Percentiles rank a stretch among this genome's conserved stretches.
phyloP scores from a whole-genome alignment of 139 green algal genomes.

The Chlamydomonas urium region DNA sequence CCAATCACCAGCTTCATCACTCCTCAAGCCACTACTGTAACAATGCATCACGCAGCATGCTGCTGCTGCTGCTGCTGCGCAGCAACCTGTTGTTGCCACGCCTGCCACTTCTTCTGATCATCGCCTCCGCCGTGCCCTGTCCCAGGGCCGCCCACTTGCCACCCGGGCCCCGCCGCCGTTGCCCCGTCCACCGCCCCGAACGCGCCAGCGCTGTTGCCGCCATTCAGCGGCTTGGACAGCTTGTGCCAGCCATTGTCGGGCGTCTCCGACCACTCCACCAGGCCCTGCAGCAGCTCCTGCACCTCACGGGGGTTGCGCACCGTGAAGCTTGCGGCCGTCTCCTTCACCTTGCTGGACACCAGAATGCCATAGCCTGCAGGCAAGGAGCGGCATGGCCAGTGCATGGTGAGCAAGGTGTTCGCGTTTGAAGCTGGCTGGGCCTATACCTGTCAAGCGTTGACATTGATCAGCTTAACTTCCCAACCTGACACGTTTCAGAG shows the following conservation, averaged over 20 bases:
- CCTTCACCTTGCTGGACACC: conserved; percentile 74
- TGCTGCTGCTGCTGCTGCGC: not conserved
- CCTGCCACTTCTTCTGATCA: conserved; percentile 4
- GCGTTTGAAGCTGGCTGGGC: too few relatives aligned
- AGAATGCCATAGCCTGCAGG: conserved; percentile 74
- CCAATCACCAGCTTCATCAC: too few relatives aligned
- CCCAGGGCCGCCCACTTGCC: not conserved
- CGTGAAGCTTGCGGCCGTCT: conserved; percentile 67
- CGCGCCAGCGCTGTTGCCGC: not conserved
- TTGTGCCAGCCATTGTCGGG: conserved; percentile 40
- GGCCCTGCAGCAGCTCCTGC: conserved; percentile 26
- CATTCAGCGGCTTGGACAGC: not conserved
- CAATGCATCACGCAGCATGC: too few relatives aligned
- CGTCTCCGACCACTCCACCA: conserved; percentile 38
- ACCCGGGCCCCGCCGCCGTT: not conserved
- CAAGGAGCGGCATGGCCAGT: not conserved
- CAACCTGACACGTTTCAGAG: too few relatives aligned
- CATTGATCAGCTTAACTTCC: too few relatives aligned
- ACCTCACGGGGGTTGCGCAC: conserved; percentile 73
- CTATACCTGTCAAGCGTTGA: too few relatives aligned
- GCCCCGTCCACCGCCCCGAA: not conserved
- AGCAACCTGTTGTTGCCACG: conserved; percentile 1
- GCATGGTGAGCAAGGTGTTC: too few relatives aligned
- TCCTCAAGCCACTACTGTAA: too few relatives aligned
- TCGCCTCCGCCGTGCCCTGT: not conserved